Evolutionary conservation across 257 asterid species (phyloP), one percentile per base, ranked within the genome.

Genomic region (Catharanthus roseus): DNA sequence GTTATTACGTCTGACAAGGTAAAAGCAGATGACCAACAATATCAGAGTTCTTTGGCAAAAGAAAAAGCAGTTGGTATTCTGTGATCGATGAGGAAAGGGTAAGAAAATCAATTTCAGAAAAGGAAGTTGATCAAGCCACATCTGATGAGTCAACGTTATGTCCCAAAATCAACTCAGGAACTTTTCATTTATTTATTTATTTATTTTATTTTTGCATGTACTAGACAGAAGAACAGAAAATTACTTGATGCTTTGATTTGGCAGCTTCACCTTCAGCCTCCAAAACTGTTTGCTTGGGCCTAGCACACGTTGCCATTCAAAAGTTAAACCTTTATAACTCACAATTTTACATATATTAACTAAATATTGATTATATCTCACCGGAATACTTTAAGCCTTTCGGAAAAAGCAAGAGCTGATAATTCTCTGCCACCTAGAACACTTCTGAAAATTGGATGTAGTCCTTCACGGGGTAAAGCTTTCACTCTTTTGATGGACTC

Each of bases 231-330:
- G 74, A 75, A 64, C 21, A 50, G 67, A 72, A 71, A 31, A 29
- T 76, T 83, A 91, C 99, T 82, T 85, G 88, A 71, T 82, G 83
- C 79, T 86, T 91, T 42, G 96, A 83, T 79, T 85, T 93, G 57
- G 96, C 82, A 72, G 90, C 90, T 82, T 85, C 97, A 34, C 97
- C 99, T 86, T 91, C 99, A 64, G 97, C 96, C 79, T 93, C 99
- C 82, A 93, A 76, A 80, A 93, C 85, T 74, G 96, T 93, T 82
- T 93, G 95, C 83, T 86, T 91, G 51, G 96, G 96, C 75, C 99
- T 93, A 77, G 62, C 21, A 74, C 31, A 74, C 73, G 69, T 21
- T 54, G 44, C 63, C 69, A 69, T 3, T 60, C 28, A 71, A 77
- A 41, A 75, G 13, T 67, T 47, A 63, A n/a, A 57, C 73, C 55